Base-by-base conservation (phyloP, 2,329 filamentous ascomycete genomes). In the Dactylellina parvicollis region DNA sequence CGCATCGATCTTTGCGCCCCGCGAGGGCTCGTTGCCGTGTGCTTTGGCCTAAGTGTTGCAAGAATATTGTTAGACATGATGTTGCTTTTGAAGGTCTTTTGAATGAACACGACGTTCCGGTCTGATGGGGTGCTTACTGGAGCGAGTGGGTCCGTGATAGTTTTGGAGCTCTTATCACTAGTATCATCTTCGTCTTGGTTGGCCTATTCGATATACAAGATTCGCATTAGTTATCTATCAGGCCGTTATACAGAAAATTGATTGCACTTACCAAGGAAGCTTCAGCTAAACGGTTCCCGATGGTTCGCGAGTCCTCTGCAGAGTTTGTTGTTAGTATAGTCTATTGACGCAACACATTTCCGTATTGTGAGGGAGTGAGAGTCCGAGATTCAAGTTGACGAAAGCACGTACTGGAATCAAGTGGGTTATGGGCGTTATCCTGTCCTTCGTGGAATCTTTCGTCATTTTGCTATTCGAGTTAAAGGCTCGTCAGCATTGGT, bases 11-110 rank as follows among this genome's bases (percentile, higher is more conserved):
- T 90, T 86, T 22, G 90, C 90, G 16, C 90, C 90, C 78, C 83
- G 86, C 18, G 87, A 90, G 1, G 90, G 90, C 81, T 92, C 85
- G 79, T 92, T 92, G 72, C 89, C 89, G 79, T 92, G 89, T 75
- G 84, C 79, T 76, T 82, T 85, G 62, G 89, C 90, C 86, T 81
- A 40, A 12, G n/a, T 7, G n/a, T 18, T 24, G 12, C 14, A 26
- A 50, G 9, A 28, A 5, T 10, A 12, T n/a, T 4, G 12, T 38
- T 38, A 38, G 34, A 38, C 12, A 38, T 4, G 16, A 38, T 7
- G 16, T 5, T 9, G 10, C 34, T 32, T 32, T 32, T 32, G 30
- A 5, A 32, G 12, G 30, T 32, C 12, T 32, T 12, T n/a, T n/a
- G n/a, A n/a, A n/a, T n/a, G n/a, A n/a, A n/a, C n/a, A n/a, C n/a